Conservation (phyloP, 192 early-diverging fungal species). For the Geranomyces variabilis region DNA sequence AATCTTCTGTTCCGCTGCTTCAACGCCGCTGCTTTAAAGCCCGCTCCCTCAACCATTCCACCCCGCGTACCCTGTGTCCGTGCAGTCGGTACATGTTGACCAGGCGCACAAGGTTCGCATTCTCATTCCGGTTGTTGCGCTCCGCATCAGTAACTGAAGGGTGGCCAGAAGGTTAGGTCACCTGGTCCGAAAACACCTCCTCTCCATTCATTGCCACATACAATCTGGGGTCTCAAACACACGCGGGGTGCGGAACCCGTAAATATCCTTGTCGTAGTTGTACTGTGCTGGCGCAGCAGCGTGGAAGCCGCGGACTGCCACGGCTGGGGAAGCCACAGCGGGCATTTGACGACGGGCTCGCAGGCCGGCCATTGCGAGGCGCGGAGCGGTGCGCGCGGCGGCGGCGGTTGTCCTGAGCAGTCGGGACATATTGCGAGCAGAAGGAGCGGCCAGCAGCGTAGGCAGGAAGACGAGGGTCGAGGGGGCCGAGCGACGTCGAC, state of each 20-base stretch:
- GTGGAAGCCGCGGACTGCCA: constrained; percentile 11
- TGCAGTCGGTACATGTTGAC: constrained; percentile 72
- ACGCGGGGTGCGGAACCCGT: constrained; percentile 85
- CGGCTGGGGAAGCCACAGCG: not conserved
- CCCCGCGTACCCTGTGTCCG: constrained; percentile 75
- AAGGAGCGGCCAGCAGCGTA: too few relatives aligned
- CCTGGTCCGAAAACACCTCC: too few relatives aligned
- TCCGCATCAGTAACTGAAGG: constrained; percentile 71
- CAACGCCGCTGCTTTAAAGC: too few relatives aligned
- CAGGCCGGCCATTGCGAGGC: too few relatives aligned
- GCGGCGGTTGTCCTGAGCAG: too few relatives aligned
- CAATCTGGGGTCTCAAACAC: constrained; percentile 75
- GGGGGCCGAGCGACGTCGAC: too few relatives aligned
- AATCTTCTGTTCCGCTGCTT: too few relatives aligned
- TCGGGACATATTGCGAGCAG: too few relatives aligned
- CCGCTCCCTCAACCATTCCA: too few relatives aligned
- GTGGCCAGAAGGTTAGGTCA: too few relatives aligned
- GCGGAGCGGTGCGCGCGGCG: too few relatives aligned
- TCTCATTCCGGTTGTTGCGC: constrained; percentile 78
- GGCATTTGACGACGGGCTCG: not conserved
- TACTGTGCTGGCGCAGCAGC: constrained; percentile 26
- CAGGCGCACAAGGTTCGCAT: constrained; percentile 83
- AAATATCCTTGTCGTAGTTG: constrained; percentile 80
- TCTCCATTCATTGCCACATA: constrained; percentile 45
- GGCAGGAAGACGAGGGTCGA: too few relatives aligned